These are phyloP conservation scores for Lasiosphaeria ovina DNA, from an alignment of 495 filamentous ascomycete species.

Conservation along the genomic window DNA sequence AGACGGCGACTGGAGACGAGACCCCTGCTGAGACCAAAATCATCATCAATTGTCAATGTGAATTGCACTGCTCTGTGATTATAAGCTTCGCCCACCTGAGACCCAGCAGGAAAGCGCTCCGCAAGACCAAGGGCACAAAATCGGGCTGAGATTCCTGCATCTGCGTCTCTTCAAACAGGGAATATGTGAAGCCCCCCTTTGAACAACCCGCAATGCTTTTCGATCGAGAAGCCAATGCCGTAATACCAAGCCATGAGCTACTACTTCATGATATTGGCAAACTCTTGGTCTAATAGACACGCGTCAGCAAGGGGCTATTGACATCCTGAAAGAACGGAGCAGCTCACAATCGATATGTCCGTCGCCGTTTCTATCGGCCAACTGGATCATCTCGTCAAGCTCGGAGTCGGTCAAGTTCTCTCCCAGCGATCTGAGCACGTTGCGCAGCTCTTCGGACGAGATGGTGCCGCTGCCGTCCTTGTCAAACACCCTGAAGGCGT, in stretches of 20 bases:
- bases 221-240: no score
- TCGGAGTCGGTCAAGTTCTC: conserved; percentile 47
- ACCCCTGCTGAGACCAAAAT: no score
- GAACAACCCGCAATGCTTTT: no score
- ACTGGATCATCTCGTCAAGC: conserved; percentile 49
- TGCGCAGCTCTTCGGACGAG: conserved; percentile 43
- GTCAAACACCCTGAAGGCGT: conserved; percentile 51
- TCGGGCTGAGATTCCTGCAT: no score
- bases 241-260: not conserved
- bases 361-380: conserved; percentile 48
- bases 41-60: no score
- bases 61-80: no score
- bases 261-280: conserved; percentile 80
- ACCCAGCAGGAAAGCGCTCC: no score
- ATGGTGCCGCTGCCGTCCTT: conserved; percentile 49
- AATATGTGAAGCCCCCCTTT: no score
- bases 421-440: conserved; percentile 46
- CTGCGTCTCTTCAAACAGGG: no score
- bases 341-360: conserved; percentile 49
- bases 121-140: no score
- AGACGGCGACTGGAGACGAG: no score
- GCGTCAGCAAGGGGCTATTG: conserved; percentile 23
- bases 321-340: not conserved
- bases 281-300: conserved; percentile 73
- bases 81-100: no score